Percentiles rank a stretch among this genome's conserved stretches.
phyloP scores from a whole-genome alignment of 2,329 filamentous ascomycete species.

The Dothistroma pini region DNA sequence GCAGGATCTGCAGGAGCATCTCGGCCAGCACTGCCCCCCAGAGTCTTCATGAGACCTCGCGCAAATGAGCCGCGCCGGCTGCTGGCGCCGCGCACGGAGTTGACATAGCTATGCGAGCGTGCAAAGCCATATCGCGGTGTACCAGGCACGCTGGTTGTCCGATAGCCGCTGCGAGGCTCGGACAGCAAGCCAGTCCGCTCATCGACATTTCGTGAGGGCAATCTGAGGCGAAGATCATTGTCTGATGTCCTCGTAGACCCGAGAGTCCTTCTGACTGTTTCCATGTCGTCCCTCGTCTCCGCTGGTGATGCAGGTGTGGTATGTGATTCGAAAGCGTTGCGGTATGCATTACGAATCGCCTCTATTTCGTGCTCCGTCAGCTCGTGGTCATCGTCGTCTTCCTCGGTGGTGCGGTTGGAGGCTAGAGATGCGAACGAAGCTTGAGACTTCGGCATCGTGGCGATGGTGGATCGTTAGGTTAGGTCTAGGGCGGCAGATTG shows the following conservation, averaged over 20 bases:
- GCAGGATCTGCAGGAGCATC: constrained; percentile 38
- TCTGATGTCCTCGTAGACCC: constrained; percentile 29
- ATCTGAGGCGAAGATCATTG: constrained; percentile 32
- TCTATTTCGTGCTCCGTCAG: constrained; percentile 31
- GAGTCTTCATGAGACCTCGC: constrained; percentile 25
- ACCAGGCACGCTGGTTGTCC: constrained; percentile 25
- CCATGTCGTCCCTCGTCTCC: constrained; percentile 23
- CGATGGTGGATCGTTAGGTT: constrained; percentile 1
- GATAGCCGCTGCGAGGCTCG: constrained; percentile 27
- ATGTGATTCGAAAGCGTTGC: constrained; percentile 24
- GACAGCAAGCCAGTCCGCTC: constrained; percentile 49
- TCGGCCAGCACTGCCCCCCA: constrained; percentile 20
- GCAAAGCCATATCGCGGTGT: constrained; percentile 29
- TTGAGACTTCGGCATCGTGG: constrained; percentile 35
- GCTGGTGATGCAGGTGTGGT: constrained; percentile 33
- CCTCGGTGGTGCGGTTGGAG: constrained; percentile 35
- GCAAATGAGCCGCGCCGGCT: constrained; percentile 50
- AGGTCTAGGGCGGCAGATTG: not conserved
- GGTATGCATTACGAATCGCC: constrained; percentile 35
- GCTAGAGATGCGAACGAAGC: constrained; percentile 28
- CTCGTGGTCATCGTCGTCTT: constrained; percentile 33
- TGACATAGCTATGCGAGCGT: constrained; percentile 35
- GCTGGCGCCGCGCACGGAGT: constrained; percentile 21
- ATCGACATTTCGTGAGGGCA: constrained; percentile 35
- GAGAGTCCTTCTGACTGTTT: constrained; percentile 1